phyloP scores from a whole-genome alignment of 176 grass and related monocot species.

The Metroxylon sagu region DNA sequence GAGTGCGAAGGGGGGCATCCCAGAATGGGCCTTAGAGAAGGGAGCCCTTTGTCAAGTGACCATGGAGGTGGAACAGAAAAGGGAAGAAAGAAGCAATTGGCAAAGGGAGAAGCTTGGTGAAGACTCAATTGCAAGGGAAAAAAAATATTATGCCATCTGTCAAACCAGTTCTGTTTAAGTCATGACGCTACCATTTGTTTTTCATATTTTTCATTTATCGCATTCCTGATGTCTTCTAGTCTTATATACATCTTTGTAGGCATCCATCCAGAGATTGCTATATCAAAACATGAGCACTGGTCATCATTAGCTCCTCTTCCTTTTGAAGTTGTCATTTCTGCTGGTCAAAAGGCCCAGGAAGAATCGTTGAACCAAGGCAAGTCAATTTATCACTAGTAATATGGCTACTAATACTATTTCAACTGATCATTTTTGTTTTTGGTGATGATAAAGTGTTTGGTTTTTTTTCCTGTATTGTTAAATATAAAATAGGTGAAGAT shows the following conservation, averaged over 20 bases:
- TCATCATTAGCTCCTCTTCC: constrained; percentile 98
- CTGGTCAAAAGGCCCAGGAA: constrained; percentile 95
- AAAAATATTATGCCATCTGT: too few species aligned
- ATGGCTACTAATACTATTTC: constrained; percentile 3
- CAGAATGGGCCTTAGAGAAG: too few species aligned
- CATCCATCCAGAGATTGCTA: constrained; percentile 89
- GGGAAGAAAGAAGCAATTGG: too few species aligned
- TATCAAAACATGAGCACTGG: constrained; percentile 93
- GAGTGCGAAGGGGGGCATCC: too few species aligned
- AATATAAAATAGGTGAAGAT: constrained; percentile 46
- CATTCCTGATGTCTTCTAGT: too few species aligned
- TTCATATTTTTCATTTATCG: too few species aligned
- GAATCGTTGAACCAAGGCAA: constrained; percentile 62
- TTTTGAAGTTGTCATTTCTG: constrained; percentile 84
- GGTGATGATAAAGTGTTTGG: neutral
- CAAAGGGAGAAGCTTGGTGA: too few species aligned
- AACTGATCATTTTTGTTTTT: neutral
- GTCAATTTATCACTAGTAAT: constrained; percentile 13
- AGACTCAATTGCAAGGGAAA: too few species aligned
- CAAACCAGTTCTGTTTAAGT: too few species aligned
- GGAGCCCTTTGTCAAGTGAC: too few species aligned
- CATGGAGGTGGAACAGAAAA: too few species aligned
- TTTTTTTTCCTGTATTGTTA: constrained; percentile 3
- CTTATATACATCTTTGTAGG: constrained; percentile 36
- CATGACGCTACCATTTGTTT: too few species aligned